phyloP scores from a whole-genome alignment of 352 stramenopile genomes.

The Pelagophyceae sp. region DNA sequence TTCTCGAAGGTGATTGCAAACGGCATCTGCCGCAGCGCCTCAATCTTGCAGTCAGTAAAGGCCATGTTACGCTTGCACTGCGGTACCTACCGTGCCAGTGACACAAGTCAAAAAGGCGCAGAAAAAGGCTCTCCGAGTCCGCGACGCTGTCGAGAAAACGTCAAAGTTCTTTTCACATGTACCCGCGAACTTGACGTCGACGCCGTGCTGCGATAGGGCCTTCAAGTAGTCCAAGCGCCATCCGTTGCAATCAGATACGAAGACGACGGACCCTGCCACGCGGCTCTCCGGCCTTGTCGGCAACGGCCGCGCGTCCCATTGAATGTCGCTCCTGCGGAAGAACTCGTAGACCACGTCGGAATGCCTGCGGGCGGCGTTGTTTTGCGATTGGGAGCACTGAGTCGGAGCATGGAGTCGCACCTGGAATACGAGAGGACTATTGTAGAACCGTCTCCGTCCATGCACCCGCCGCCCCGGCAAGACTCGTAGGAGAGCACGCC shows the following conservation, averaged over 20 bases:
- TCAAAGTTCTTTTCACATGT: no score
- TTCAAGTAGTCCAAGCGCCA: not conserved
- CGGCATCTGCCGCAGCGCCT: not conserved
- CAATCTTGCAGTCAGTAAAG: not conserved
- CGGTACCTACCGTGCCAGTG: no score
- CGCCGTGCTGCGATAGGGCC: not conserved
- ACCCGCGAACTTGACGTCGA: not conserved
- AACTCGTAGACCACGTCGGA: not conserved
- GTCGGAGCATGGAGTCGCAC: no score
- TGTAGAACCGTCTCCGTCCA: not conserved
- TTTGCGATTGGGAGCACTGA: no score
- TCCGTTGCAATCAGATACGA: not conserved
- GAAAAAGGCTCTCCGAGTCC: no score
- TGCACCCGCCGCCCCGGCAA: no score
- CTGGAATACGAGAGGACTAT: no score
- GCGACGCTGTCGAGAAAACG: no score
- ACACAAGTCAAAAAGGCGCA: no score
- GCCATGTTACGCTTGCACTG: no score
- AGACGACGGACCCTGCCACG: not conserved
- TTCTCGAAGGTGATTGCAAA: not conserved
- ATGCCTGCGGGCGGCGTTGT: no score
- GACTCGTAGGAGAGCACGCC: not conserved
- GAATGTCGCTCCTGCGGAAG: not conserved
- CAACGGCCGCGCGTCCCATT: not conserved
- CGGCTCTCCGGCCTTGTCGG: not conserved